Base-by-base conservation (phyloP, 345 rosid genomes). In the Citropsis articulata region DNA sequence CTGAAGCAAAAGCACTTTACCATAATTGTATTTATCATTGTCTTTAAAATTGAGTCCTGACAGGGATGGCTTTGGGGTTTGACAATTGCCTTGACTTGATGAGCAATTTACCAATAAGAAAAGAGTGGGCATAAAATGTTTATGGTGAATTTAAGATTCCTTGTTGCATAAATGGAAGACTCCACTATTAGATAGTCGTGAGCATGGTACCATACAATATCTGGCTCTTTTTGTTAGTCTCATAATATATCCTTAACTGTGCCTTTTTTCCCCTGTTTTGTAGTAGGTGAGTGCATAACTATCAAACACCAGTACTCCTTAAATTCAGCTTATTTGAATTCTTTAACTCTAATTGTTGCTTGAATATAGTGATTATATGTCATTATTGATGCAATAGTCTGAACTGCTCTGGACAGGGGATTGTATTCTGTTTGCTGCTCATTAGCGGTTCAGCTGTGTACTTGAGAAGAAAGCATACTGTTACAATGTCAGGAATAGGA, bases 361-460 rank as follows among this genome's bases (percentile, higher is more conserved):
- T 5, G 21, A 27, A 63, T 8, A 10, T 21, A 50, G 36, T 66
- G 6, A 35, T 35, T 25, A 2, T 33, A 35, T 50, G 56, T 45
- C 45, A 56, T 28, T 38, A 45, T 42, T 75, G 65, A 78, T 45
- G 18, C 48, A 25, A n/a, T 56, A 1, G 36, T 73, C n/a, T 48
- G 28, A 75, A 65, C 60, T 35, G 25, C 75, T 66, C 19, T 77
- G 77, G 45, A 72, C 96, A 95, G 96, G 91, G 85, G 18, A 75
- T 88, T 57, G 59, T 88, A 78, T 75, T 92, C 35, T 85, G 89
- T 77, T 31, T 93, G 80, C 81, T 95, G 21, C 67, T 91, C 1
- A 50, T 88, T 7, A 95, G 96, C n/a, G 91, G 94, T 36, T 78
- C 97, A 1, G 81, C 77, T 10, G 85, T 95, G 66, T 95, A 91